Base-by-base conservation (phyloP, 768 basidiomycete species). In the Lentinula aciculospora region DNA sequence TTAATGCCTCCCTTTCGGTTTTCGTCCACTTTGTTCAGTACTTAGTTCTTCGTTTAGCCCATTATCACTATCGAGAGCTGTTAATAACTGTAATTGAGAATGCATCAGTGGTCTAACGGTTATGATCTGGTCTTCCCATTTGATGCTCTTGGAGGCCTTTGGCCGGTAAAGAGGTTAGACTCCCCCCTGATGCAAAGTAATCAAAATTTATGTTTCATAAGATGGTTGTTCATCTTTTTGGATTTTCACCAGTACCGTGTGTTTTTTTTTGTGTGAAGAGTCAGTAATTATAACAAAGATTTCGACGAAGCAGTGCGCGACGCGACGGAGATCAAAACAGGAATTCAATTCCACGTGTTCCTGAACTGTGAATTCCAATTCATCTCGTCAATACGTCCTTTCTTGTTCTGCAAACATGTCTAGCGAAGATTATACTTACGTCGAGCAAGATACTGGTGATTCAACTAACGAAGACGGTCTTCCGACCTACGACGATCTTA, bases 401-500 rank as follows among this genome's bases (percentile, higher is more conserved):
- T n/a, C n/a, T n/a, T n/a, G n/a, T n/a, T n/a, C n/a, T n/a, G n/a
- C n/a, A n/a, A n/a, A n/a, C 49, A 74, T 67, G 66, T 60, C 63
- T 31, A 59, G 61, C 31, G 37, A 60, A 32, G 57, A 57, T 29
- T 63, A 60, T 65, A 58, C 63, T 8, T 62, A 69, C 57, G 63
- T 80, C 54, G 81, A 83, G 61, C 80, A 81, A 64, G 81, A 83
- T 63, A 56, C 63, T 4, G 54, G 62, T 15, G 59, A 65, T 23
- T 59, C 73, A 3, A 59, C 60, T 2, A 72, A 71, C n/a, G 72
- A 65, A 27, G 82, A 84, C 57, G 83, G 81, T 40, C 76, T 92
- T 7, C 91, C 91, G 17, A 85, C 86, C 3, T 94, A 94, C 63
- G 85, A 89, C 57, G 86, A 89, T 67, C 82, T 93, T n/a, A 83